Evolutionary conservation across 2,329 filamentous ascomycete genomes (phyloP), one percentile per base, ranked within the genome.

Genomic region (Diplodia intermedia): DNA sequence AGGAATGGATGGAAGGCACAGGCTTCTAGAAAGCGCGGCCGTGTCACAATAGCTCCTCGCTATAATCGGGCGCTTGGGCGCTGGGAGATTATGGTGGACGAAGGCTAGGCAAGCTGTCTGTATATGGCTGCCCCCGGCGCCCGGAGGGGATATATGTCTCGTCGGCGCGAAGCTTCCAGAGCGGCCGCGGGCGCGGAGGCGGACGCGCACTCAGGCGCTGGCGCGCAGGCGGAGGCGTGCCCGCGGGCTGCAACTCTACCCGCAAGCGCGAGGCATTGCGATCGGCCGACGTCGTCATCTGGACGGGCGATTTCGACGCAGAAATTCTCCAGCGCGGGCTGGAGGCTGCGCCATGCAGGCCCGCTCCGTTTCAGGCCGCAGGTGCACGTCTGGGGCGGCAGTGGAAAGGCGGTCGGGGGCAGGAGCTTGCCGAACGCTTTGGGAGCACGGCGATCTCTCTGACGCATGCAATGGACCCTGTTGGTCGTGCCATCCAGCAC

Each of bases 251-350:
- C 57, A 62, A 62, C 43, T 62, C 57, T 62, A 50, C 31, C 57
- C 56, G 56, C 56, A 29, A 43, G 43, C 47, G 43, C 60, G 60
- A 63, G 20, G 60, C 60, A 63, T 63, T 63, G 60, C 60, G 60
- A 63, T 63, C 60, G 60, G 57, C 60, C 60, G 60, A 53, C 43
- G 60, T 63, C 60, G 60, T 63, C 60, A 63, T 63, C 43, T 38
- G 60, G 18, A 47, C 43, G 31, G 60, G 52, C 18, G 60, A 63
- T 63, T 52, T 52, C 31, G 31, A 52, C 43, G 43, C 40, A 33
- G 50, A 52, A 38, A 52, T 15, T n/a, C 23, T 5, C 26, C 60
- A 26, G 60, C 60, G 60, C 60, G 60, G 60, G 60, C 60, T 49
- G 15, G 15, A 18, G 5, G n/a, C 43, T 52, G 60, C 31, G n/a